Base-by-base conservation (phyloP, 495 filamentous ascomycete genomes). In the Evernia prunastri region DNA sequence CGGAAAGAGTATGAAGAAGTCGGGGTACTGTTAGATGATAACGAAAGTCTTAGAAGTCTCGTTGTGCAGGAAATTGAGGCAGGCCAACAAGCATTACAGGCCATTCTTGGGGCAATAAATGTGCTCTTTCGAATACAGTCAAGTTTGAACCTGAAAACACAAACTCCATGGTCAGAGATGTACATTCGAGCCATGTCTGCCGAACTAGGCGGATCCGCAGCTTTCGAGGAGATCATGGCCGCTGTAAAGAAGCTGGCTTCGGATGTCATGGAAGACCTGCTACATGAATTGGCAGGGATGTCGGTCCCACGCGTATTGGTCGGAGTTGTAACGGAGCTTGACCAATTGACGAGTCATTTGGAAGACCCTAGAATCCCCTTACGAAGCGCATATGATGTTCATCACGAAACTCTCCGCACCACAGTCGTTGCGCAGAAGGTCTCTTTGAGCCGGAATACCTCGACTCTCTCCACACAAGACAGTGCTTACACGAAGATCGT, bases 351-450 rank as follows among this genome's bases (percentile, higher is more conserved):
- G 11, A 35, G 36, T 29, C 47, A 40, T 25, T 23, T 82, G 58
- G 59, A 77, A 40, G 70, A 75, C 25, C 73, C 77, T 51, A 29
- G 56, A 7, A 29, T 27, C 25, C 60, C 60, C 33, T 29, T 56
- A 36, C 49, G 60, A 36, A 63, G 60, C 18, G 49, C 31, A 17
- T 63, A 63, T 23, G 60, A 61, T 74, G 75, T 45, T 74, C 81
- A 25, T 79, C 92, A n/a, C 82, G 85, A 56, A 95, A 88, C 73
- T 87, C 76, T 95, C 9, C 85, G 89, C 63, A 90, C 91, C 4
- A 96, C 92, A 0, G 86, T 96, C 23, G 84, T 96, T 29, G 88
- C 90, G 56, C 90, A 96, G 69, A 91, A 89, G 66, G 88, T 97
- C 11, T 87, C 89, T 69, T 79, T 98, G 53, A 94, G 87, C 74